These are phyloP conservation scores for Suzukiozyma palmioleophila DNA, from an alignment of 1,139 yeast genomes.

Conservation along the genomic window DNA sequence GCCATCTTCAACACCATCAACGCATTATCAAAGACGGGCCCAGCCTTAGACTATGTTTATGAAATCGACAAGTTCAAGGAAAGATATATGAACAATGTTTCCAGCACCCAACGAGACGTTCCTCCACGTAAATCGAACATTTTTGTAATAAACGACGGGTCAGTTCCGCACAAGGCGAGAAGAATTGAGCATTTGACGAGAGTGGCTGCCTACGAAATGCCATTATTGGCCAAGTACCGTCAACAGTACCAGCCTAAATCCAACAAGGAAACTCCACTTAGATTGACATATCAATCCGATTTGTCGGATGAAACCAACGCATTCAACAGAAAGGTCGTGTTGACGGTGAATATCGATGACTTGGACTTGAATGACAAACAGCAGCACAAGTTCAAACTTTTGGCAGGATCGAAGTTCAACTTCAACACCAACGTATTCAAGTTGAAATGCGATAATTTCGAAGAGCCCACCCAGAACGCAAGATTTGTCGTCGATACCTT, in stretches of 20 bases:
- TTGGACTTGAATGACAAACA: constrained; percentile 51
- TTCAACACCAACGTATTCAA: constrained; percentile 53
- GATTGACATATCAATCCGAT: constrained; percentile 68
- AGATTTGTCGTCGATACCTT: constrained; percentile 64
- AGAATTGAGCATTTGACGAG: constrained; percentile 55
- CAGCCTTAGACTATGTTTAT: constrained; percentile 40
- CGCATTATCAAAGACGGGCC: constrained; percentile 27
- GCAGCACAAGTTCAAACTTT: constrained; percentile 69
- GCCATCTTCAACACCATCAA: constrained; percentile 43
- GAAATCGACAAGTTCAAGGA: constrained; percentile 46
- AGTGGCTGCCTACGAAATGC: constrained; percentile 88
- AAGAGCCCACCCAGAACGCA: constrained; percentile 84
- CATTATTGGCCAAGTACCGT: constrained; percentile 72
- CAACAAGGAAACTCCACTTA: constrained; percentile 48
- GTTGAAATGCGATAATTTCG: constrained; percentile 59
- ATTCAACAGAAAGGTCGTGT: constrained; percentile 64
- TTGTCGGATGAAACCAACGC: constrained; percentile 68
- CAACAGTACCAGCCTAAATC: constrained; percentile 52
- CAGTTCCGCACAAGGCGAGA: constrained; percentile 34
- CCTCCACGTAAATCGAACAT: constrained; percentile 40
- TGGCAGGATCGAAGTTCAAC: constrained; percentile 79
- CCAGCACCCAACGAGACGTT: constrained; percentile 32
- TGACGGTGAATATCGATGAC: constrained; percentile 50
- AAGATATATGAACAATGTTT: constrained; percentile 42
- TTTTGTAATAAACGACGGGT: constrained; percentile 35